Conservation (phyloP, 768 basidiomycete genomes). For the Omphalotus guepiniiformis region DNA sequence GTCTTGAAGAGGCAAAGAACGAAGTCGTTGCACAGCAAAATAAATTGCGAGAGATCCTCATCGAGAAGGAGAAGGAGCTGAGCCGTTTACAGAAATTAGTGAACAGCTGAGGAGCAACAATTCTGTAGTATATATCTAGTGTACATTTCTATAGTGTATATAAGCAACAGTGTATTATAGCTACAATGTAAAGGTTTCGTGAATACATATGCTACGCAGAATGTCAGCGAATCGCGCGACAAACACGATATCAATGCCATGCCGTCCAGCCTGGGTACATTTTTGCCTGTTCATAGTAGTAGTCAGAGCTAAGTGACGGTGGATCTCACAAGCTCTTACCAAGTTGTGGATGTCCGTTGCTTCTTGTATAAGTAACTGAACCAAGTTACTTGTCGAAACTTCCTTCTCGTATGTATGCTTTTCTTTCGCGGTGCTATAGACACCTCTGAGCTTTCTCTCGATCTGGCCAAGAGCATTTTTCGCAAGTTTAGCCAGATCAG, state of each 20-base stretch:
- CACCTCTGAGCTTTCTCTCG: conserved; percentile 75
- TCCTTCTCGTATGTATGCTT: conserved; percentile 50
- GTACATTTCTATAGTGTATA: background rate
- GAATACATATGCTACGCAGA: background rate
- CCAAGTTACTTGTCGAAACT: conserved; percentile 78
- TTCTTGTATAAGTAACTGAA: conserved; percentile 88
- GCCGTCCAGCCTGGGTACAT: conserved; percentile 93
- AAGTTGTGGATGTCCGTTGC: conserved; percentile 73
- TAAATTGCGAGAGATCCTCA: conserved; percentile 58
- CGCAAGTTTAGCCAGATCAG: conserved; percentile 64
- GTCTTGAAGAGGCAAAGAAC: conserved; percentile 73
- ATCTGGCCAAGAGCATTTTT: conserved; percentile 77
- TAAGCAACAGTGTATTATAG: background rate
- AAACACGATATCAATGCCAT: conserved; percentile 48
- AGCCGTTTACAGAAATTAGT: conserved; percentile 62
- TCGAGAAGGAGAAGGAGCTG: conserved; percentile 82
- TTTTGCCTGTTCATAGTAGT: conserved; percentile 47
- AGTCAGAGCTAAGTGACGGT: conserved; percentile 9
- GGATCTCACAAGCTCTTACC: conserved; percentile 23
- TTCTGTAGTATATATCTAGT: background rate
- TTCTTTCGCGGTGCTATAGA: conserved; percentile 46
- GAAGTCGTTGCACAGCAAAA: conserved; percentile 73
- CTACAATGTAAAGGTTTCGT: background rate
- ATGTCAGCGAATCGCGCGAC: background rate
- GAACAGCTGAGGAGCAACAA: conserved; percentile 14